Conservation (phyloP, 345 rosid genomes). For the Melaleuca quinquenervia region DNA sequence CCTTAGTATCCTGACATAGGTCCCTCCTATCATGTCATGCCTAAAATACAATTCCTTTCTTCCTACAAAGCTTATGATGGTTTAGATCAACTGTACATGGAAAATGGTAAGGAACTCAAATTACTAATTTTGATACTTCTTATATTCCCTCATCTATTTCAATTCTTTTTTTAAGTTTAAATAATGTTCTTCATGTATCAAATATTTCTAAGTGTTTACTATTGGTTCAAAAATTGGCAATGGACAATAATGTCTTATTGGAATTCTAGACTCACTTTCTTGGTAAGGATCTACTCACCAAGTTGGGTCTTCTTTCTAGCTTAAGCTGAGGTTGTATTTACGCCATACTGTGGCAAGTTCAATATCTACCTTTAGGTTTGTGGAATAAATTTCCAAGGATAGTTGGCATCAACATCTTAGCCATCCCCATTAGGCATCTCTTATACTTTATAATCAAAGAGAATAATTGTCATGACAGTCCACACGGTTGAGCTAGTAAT, state of each 20-base stretch:
- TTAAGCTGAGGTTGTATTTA: neutral
- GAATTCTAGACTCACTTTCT: neutral
- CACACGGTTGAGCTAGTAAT: neutral
- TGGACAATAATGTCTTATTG: neutral
- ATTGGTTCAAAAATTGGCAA: too few relatives aligned
- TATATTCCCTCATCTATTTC: too few relatives aligned
- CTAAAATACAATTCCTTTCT: too few relatives aligned
- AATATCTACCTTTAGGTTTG: neutral
- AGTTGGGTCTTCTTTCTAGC: neutral
- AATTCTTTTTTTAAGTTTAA: too few relatives aligned
- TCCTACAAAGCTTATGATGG: too few relatives aligned
- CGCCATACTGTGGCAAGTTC: neutral
- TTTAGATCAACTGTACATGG: neutral
- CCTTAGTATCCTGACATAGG: too few relatives aligned
- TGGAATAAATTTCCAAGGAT: neutral
- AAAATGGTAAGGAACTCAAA: neutral
- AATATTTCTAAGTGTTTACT: too few relatives aligned
- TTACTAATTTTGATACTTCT: too few relatives aligned
- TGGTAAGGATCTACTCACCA: neutral
- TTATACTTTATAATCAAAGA: neutral
- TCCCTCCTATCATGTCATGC: too few relatives aligned
- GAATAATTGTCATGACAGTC: neutral
- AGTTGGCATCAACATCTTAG: neutral
- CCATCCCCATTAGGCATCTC: neutral
- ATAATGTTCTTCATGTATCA: neutral